These are phyloP conservation scores for Pyrus bretschneideri DNA, from an alignment of 306 rosid species.

Conservation along the genomic window DNA sequence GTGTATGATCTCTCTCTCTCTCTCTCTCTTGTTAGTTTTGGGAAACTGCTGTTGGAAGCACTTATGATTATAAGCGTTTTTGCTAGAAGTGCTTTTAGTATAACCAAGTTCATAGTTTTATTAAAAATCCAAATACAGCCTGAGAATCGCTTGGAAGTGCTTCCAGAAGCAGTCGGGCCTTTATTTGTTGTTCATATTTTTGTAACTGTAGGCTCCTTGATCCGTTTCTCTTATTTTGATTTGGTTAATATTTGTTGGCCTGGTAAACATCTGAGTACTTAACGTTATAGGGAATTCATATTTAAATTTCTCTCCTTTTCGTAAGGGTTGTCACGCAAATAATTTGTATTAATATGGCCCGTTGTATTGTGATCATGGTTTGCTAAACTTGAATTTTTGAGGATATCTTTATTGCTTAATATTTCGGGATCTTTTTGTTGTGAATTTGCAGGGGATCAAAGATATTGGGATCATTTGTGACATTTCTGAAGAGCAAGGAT, in stretches of 20 bases:
- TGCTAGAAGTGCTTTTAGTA: background rate
- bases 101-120: no score
- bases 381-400: background rate
- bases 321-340: background rate
- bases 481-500: conserved; percentile 80
- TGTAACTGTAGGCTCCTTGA: background rate
- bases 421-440: background rate
- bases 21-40: no score
- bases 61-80: background rate
- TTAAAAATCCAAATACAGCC: no score
- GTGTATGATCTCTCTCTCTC: conserved; percentile 40
- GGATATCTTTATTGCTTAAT: background rate
- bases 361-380: background rate
- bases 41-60: background rate
- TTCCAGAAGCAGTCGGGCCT: background rate
- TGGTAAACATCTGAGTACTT: background rate
- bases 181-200: background rate
- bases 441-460: conserved; percentile 68
- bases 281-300: background rate
- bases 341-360: background rate
- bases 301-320: background rate
- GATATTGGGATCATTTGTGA: conserved; percentile 51
- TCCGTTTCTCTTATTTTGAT: background rate
- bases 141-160: background rate
- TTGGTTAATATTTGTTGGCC: background rate